phyloP scores from a whole-genome alignment of 2,329 filamentous ascomycete genomes.

The Fusarium gaditjirri region DNA sequence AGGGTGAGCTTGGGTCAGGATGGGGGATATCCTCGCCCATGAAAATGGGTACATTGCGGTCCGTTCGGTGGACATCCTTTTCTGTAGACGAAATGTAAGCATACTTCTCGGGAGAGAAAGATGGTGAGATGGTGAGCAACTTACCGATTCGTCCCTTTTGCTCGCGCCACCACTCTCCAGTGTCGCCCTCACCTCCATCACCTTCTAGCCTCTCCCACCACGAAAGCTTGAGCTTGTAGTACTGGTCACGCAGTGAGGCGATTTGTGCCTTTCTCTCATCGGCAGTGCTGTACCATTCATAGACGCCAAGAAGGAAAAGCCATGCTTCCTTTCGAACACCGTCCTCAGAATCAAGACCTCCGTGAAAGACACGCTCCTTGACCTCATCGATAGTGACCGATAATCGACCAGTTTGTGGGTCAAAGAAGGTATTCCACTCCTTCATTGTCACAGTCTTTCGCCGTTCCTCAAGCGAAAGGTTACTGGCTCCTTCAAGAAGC shows the following conservation, averaged over 20 bases:
- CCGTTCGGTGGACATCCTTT: constrained; percentile 97
- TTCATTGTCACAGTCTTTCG: constrained; percentile 80
- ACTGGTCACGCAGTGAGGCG: constrained; percentile 90
- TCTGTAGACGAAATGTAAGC: constrained; percentile 66
- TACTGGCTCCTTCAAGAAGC: constrained; percentile 82
- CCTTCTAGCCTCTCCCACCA: constrained; percentile 98
- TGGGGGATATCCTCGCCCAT: constrained; percentile 96
- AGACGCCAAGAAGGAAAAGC: constrained; percentile 91
- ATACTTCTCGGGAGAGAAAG: neutral
- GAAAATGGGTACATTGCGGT: constrained; percentile 94
- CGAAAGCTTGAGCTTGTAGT: constrained; percentile 89
- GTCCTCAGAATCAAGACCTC: constrained; percentile 87
- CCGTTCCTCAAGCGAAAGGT: constrained; percentile 78
- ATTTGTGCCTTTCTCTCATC: constrained; percentile 86
- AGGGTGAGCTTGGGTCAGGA: constrained; percentile 94
- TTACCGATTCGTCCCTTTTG: constrained; percentile 93
- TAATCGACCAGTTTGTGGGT: constrained; percentile 76
- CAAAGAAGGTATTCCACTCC: constrained; percentile 95
- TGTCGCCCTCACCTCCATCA: constrained; percentile 79
- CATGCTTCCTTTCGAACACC: constrained; percentile 96
- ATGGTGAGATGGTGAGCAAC: constrained; percentile 47
- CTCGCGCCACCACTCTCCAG: constrained; percentile 96
- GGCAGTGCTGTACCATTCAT: constrained; percentile 89
- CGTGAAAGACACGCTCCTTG: constrained; percentile 97
- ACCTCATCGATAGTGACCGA: constrained; percentile 89